These are phyloP conservation scores for Delonix regia DNA, from an alignment of 306 rosid genomes.

Conservation along the genomic window DNA sequence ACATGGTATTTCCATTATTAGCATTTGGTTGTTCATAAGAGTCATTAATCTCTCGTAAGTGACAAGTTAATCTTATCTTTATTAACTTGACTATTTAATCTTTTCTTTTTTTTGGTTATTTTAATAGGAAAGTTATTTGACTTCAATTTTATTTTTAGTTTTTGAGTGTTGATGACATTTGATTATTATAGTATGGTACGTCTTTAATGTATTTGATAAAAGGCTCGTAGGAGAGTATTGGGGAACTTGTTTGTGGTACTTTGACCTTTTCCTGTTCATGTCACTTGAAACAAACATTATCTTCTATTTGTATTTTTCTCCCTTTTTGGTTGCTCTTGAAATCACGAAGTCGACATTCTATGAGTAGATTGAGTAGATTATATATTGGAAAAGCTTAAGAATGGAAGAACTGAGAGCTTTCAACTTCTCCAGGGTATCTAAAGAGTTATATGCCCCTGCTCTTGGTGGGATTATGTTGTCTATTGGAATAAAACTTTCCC, in stretches of 20 bases:
- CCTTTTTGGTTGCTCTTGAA: conserved; percentile 5
- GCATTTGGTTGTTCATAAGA: background rate
- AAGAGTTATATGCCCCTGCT: conserved; percentile 94
- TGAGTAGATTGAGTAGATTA: conserved; percentile 7
- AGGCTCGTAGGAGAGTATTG: conserved; percentile 33
- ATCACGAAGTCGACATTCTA: conserved; percentile 5
- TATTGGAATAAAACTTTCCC: conserved; percentile 85
- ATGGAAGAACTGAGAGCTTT: conserved; percentile 37
- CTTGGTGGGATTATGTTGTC: conserved; percentile 99
- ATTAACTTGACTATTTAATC: background rate
- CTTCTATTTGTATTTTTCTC: background rate
- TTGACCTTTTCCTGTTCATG: conserved; percentile 12
- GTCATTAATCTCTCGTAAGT: background rate
- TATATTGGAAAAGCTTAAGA: background rate
- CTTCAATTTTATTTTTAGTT: conserved; percentile 28
- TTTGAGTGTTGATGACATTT: conserved; percentile 6
- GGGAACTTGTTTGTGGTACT: background rate
- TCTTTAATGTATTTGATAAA: conserved; percentile 51
- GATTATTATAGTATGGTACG: conserved; percentile 14
- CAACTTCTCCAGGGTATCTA: conserved; percentile 81
- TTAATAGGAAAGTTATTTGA: background rate
- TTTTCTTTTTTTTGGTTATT: background rate
- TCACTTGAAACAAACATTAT: background rate
- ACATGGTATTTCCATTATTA: background rate
- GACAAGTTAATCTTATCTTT: background rate